Evolutionary conservation across 768 basidiomycete species (phyloP).

Genomic region (Psilocybe azurescens): DNA sequence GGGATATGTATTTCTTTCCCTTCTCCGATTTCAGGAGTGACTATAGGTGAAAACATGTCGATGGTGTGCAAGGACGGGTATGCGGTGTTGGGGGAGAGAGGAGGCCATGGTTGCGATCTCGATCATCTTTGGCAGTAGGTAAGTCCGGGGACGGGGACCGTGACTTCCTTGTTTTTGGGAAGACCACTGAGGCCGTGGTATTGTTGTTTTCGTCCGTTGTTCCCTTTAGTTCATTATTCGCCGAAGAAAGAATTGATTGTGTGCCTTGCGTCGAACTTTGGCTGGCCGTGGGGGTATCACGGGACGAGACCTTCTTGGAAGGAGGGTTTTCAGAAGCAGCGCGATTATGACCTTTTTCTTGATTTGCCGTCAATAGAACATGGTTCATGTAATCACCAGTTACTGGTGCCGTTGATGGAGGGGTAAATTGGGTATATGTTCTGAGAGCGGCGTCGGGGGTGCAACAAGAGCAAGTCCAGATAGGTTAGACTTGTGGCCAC

Average conservation of each 20-base stretch:
- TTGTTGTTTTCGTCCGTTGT: slow-evolving; percentile 27
- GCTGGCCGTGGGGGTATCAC: slow-evolving; percentile 43
- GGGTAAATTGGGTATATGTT: slow-evolving; percentile 57
- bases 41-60: slow-evolving; percentile 40
- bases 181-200: slow-evolving; percentile 31
- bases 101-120: slow-evolving; percentile 14
- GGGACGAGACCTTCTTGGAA: slow-evolving; percentile 32
- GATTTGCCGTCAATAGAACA: slow-evolving; percentile 24
- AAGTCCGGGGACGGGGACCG: slow-evolving; percentile 28
- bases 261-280: slow-evolving; percentile 40
- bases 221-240: slow-evolving; percentile 17
- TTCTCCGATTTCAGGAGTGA: slow-evolving; percentile 69
- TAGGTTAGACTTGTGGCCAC: slow-evolving; percentile 44
- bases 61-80: slow-evolving; percentile 22
- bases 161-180: slow-evolving; percentile 31
- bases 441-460: slow-evolving; percentile 67
- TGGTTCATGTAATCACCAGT: slow-evolving; percentile 25
- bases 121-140: slow-evolving; percentile 1
- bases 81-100: slow-evolving; percentile 21
- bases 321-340: slow-evolving; percentile 52
- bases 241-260: slow-evolving; percentile 17
- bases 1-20: slow-evolving; percentile 61
- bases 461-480: slow-evolving; percentile 70
- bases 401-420: slow-evolving; percentile 55
- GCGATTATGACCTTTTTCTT: slow-evolving; percentile 41